Base-by-base conservation (phyloP, 352 stramenopile genomes). In the Pythium phragmitis region DNA sequence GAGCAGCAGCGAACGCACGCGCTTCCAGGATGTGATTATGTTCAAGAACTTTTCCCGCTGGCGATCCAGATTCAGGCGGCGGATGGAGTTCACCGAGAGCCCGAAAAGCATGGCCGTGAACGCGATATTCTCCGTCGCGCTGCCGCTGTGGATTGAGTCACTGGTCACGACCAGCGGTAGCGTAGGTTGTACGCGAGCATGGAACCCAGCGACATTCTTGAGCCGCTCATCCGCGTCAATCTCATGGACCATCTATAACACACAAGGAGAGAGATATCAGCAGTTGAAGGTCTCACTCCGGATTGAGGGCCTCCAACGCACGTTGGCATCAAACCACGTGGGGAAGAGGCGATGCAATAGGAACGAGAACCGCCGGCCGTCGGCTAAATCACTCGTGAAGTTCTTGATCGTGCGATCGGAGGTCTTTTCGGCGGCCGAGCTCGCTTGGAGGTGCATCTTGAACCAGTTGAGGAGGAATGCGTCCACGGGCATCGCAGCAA, bases 51-150 rank as follows among this genome's bases (percentile, higher is more conserved):
- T 51, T 39, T 67, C 70, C 11, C 73, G 69, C 57, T 73, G 68
- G 11, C 72, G 61, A 4, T 80, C 73, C 43, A 74, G 50, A 41
- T 80, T 75, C 59, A 80, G 59, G 23, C 65, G 65, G 4, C 65
- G 65, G 4, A 64, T 60, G 8, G 37, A 36, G 7, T 63, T 30
- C 72, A 89, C 71, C n/a, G 79, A 84, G 16, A 77, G 59, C 9
- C 80, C 76, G 45, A 94, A 93, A 48, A 94, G 75, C 79, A 94
- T 91, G 13, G 79, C 82, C 52, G 91, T 69, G 46, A 94, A 91
- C 2, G 82, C 73, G n/a, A 90, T 54, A 51, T 94, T 94, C 67
- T 94, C 85, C 3, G 70, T 74, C 7, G 72, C 77, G 33, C 76
- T 89, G 43, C 63, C 71, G 12, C 74, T 75, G 51, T 89, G 78